Percentiles rank a stretch among this genome's conserved stretches.
These are phyloP conservation scores for Simplicillium sp. DNA, from an alignment of 2,329 filamentous ascomycete genomes.

Conservation along the genomic window DNA sequence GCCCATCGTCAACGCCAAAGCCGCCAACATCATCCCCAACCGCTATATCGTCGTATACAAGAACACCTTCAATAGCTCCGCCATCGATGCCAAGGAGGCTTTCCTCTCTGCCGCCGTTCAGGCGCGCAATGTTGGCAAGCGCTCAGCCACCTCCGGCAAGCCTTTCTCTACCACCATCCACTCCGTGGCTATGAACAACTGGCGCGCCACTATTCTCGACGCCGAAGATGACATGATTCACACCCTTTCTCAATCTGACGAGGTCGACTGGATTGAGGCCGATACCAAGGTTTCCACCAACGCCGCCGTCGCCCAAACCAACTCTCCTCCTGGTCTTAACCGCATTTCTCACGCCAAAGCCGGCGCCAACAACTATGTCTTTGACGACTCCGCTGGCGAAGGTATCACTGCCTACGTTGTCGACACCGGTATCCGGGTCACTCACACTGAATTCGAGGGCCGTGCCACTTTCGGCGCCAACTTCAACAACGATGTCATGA, in stretches of 20 bases:
- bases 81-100: slow-evolving; percentile 39
- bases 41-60: slow-evolving; percentile 60
- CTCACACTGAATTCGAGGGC: slow-evolving; percentile 39
- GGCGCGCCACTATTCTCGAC: slow-evolving; percentile 44
- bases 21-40: slow-evolving; percentile 40
- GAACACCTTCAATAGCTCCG: slow-evolving; percentile 35
- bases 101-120: slow-evolving; percentile 37
- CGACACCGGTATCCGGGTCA: slow-evolving; percentile 46
- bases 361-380: slow-evolving; percentile 30
- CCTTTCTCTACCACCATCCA: slow-evolving; percentile 36
- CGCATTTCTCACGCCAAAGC: slow-evolving; percentile 37
- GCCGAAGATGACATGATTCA: slow-evolving; percentile 39
- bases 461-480: slow-evolving; percentile 38
- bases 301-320: slow-evolving; percentile 37
- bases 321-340: slow-evolving; percentile 42
- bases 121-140: slow-evolving; percentile 48
- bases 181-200: slow-evolving; percentile 35
- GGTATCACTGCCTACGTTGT: slow-evolving; percentile 47
- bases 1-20: slow-evolving; percentile 39
- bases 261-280: slow-evolving; percentile 45
- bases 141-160: slow-evolving; percentile 32
- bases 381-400: slow-evolving; percentile 25
- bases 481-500: slow-evolving; percentile 30
- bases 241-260: slow-evolving; percentile 35
- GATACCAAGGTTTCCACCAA: slow-evolving; percentile 37